Evolutionary conservation across 768 basidiomycete genomes (phyloP).

Genomic region (Nidula microcarpa): DNA sequence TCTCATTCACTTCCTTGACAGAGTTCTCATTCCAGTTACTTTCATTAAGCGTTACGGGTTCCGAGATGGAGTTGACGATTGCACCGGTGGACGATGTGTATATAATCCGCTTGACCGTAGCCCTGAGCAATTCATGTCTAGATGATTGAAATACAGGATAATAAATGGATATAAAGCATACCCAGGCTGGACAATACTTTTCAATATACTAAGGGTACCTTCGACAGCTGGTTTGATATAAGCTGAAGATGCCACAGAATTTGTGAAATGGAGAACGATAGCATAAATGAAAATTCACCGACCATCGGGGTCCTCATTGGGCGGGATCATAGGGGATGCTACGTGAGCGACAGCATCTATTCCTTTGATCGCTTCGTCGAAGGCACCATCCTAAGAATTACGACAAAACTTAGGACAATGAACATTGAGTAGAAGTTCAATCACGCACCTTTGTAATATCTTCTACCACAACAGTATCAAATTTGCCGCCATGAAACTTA

Average conservation of each 20-base stretch:
- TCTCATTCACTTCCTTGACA: neutral
- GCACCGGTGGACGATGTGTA: neutral
- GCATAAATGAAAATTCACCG: neutral
- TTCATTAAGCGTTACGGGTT: neutral
- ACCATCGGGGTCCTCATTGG: slow-evolving; percentile 35
- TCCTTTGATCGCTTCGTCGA: slow-evolving; percentile 69
- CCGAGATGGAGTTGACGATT: neutral
- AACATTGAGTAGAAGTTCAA: neutral
- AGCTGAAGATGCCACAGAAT: neutral
- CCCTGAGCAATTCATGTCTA: neutral
- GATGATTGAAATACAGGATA: neutral
- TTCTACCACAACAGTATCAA: slow-evolving; percentile 59
- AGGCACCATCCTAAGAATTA: slow-evolving; percentile 46
- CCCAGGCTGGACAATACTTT: neutral
- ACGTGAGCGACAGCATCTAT: slow-evolving; percentile 61
- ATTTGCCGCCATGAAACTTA: slow-evolving; percentile 44
- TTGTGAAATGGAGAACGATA: neutral
- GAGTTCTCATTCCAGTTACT: neutral
- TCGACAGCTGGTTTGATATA: neutral
- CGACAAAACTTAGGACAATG: neutral
- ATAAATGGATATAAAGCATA: neutral
- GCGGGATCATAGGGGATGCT: slow-evolving; percentile 53
- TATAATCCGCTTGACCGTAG: neutral
- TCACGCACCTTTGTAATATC: slow-evolving; percentile 46
- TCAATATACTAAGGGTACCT: neutral